Conservation (phyloP, 352 stramenopile species). For the Phytopythium boreale region DNA sequence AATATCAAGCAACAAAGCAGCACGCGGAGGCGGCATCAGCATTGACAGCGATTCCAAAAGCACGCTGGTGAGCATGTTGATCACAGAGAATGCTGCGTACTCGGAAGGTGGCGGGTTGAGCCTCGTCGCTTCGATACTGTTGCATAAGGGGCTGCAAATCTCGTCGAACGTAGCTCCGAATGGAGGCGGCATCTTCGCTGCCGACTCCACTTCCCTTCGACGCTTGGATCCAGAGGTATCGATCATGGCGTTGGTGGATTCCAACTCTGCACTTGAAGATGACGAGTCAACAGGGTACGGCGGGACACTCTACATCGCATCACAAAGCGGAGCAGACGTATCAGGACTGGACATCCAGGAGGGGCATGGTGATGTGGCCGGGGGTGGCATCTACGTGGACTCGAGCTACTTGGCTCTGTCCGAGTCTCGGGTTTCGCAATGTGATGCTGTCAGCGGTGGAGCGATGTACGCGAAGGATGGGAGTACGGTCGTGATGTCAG, state of each 20-base stretch:
- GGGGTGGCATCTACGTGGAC: conserved; percentile 28
- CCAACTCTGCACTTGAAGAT: conserved; percentile 2
- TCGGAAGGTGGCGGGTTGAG: conserved; percentile 20
- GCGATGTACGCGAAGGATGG: conserved; percentile 21
- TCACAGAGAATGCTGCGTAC: conserved; percentile 1
- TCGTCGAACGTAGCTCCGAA: conserved; percentile 18
- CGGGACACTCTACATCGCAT: conserved; percentile 22
- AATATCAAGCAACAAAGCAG: neutral
- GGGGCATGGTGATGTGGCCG: conserved; percentile 10
- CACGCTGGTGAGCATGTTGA: conserved; percentile 3
- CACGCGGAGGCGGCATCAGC: neutral
- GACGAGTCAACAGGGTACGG: conserved; percentile 11
- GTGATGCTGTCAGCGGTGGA: conserved; percentile 17
- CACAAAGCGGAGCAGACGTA: conserved; percentile 12
- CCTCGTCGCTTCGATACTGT: conserved; percentile 15
- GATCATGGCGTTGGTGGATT: neutral
- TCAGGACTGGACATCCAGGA: conserved; percentile 14
- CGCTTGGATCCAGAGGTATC: neutral
- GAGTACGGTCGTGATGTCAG: conserved; percentile 18
- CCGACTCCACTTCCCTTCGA: neutral
- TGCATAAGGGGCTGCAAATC: conserved; percentile 22
- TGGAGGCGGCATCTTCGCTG: conserved; percentile 25
- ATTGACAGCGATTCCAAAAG: neutral
- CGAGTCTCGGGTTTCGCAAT: conserved; percentile 14
- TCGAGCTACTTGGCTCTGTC: conserved; percentile 13